Evolutionary conservation across 148 eudicot species (phyloP), one percentile per base, ranked within the genome.

Genomic region (Chenopodium berlandieri): DNA sequence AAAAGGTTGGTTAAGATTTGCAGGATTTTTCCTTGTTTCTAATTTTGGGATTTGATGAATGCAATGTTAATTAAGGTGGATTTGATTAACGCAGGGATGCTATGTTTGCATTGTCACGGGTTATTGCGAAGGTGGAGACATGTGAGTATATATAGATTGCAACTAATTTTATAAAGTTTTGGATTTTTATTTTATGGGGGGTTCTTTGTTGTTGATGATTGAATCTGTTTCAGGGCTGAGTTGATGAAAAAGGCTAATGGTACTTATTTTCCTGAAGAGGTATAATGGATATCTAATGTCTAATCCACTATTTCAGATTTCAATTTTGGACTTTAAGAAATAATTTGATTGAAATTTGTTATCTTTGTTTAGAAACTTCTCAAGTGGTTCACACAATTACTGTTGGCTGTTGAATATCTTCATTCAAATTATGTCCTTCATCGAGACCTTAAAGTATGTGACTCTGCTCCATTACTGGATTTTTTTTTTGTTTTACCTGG

Each of bases 61-160:
- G 54, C 14, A 50, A 50, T 12, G 54, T 50, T 50, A 11, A 48
- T 50, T 9, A 50, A 30, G 71, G 65, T 77, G 31, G 82, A 72
- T 80, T 58, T 74, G 47, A 22, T 77, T 79, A 37, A 64, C 86
- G 84, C 85, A 96, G 98, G 99, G 99, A 34, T 96, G 99, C 87
- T 96, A 96, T 91, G 98, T 96, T 78, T 96, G 98, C 86, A 96
- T 96, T 73, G 98, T 96, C 40, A 96, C 99, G 44, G 99, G 99
- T 47, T 96, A 96, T 75, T 96, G 99, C 65, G 99, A 96, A 89
- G 99, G 99, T 46, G 99, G 99, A 75, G 99, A 96, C 85, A 91
- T 96, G 99, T 96, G 91, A 96, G 99, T 90, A 16, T 73, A n/a
- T 30, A 11, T 23, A 32, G 44, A 73, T 79, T 88, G 74, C 58